Conservation (phyloP, 192 early-diverging fungal species). For the Rhizophagus sp. region DNA sequence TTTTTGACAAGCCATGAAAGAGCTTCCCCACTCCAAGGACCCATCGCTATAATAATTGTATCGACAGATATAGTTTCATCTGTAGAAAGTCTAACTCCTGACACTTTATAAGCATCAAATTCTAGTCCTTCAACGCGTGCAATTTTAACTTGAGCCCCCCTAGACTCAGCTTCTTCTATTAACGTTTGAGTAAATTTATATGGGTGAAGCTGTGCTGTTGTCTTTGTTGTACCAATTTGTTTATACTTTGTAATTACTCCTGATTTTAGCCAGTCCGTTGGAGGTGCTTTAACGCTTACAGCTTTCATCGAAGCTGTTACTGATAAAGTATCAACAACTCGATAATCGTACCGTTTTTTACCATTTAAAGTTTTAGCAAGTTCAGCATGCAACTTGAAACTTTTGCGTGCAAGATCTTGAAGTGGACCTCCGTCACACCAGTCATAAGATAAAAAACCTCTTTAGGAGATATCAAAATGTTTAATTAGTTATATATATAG, state of each 20-base stretch:
- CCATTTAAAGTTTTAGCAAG: slow-evolving; percentile 42
- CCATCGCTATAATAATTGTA: slow-evolving; percentile 44
- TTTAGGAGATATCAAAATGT: neutral
- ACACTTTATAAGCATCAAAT: slow-evolving; percentile 29
- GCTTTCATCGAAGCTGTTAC: slow-evolving; percentile 32
- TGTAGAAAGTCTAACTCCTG: slow-evolving; percentile 34
- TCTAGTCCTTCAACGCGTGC: slow-evolving; percentile 23
- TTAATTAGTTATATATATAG: neutral
- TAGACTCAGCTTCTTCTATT: slow-evolving; percentile 34
- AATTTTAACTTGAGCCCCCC: slow-evolving; percentile 38
- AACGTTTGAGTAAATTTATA: slow-evolving; percentile 39
- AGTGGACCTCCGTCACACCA: slow-evolving; percentile 41
- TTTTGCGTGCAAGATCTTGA: slow-evolving; percentile 39
- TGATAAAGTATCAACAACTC: slow-evolving; percentile 39
- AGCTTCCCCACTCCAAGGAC: slow-evolving; percentile 44
- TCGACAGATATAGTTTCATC: slow-evolving; percentile 34
- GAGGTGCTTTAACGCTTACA: slow-evolving; percentile 21
- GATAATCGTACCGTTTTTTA: slow-evolving; percentile 42
- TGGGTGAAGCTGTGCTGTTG: slow-evolving; percentile 47
- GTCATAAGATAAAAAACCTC: slow-evolving; percentile 49
- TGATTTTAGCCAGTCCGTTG: slow-evolving; percentile 23
- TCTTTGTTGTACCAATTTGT: slow-evolving; percentile 33
- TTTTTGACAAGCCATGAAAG: slow-evolving; percentile 33
- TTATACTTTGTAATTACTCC: slow-evolving; percentile 24
- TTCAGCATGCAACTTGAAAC: slow-evolving; percentile 43